phyloP scores from a whole-genome alignment of 257 asterid genomes.

The Solanum pimpinellifolium region DNA sequence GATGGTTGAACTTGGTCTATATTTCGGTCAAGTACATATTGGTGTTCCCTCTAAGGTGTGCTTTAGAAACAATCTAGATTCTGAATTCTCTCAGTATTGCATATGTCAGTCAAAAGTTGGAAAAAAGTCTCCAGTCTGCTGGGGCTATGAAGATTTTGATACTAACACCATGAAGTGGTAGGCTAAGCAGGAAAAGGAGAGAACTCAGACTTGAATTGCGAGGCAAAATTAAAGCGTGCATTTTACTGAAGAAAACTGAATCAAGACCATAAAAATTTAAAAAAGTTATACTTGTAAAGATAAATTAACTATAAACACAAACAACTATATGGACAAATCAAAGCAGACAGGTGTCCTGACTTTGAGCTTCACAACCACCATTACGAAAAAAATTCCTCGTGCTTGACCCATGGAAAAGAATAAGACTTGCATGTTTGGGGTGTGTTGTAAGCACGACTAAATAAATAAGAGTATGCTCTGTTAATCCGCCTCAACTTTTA shows the following conservation, averaged over 20 bases:
- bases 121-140: neutral
- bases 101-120: neutral
- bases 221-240: neutral
- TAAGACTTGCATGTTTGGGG: neutral
- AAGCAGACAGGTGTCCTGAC: neutral
- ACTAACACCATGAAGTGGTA: neutral
- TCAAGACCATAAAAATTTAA: neutral
- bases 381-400: neutral
- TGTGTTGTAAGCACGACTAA: neutral
- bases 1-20: neutral
- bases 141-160: neutral
- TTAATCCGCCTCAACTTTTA: neutral
- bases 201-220: neutral
- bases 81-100: neutral
- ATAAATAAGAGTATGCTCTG: neutral
- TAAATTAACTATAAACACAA: neutral
- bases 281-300: neutral
- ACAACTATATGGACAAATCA: neutral
- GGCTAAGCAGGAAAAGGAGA: neutral
- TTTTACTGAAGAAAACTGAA: neutral
- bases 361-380: neutral
- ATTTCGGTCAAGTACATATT: neutral
- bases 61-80: neutral
- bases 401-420: neutral
- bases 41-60: neutral